These are phyloP conservation scores for Rhododendron griersonianum DNA, from an alignment of 148 eudicot species.

Conservation along the genomic window DNA sequence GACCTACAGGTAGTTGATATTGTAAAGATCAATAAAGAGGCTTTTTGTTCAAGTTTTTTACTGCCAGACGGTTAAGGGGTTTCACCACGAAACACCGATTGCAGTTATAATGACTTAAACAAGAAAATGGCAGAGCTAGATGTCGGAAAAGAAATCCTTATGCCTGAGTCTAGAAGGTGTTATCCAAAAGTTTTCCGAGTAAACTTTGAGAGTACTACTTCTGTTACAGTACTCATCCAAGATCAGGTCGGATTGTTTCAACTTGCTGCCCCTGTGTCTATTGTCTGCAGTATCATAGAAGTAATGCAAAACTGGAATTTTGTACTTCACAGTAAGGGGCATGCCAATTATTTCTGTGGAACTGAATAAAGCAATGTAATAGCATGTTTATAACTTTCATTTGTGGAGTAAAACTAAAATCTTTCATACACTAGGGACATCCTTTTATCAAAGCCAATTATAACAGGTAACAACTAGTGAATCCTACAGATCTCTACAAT, in stretches of 20 bases:
- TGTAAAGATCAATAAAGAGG: background rate
- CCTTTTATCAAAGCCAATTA: background rate
- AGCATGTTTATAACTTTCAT: background rate
- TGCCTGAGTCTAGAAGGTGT: background rate
- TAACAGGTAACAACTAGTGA: background rate
- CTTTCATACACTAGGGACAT: background rate
- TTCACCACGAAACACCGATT: background rate
- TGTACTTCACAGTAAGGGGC: background rate
- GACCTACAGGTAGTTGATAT: background rate
- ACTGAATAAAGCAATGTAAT: background rate
- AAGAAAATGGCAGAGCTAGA: background rate
- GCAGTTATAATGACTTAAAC: background rate
- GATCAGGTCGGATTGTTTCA: background rate
- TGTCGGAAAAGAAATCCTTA: background rate
- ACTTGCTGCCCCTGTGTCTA: background rate
- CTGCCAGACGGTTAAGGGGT: background rate
- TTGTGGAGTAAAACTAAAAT: background rate
- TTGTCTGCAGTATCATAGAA: background rate
- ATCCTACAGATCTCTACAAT: background rate
- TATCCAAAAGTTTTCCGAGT: too few species aligned
- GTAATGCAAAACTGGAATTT: background rate
- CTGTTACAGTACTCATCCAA: background rate
- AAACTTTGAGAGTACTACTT: background rate
- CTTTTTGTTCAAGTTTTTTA: background rate
- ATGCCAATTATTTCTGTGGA: background rate